Evolutionary conservation across 371 early-diverging fungal species (phyloP).

Genomic region (Actinomortierella wolfii): DNA sequence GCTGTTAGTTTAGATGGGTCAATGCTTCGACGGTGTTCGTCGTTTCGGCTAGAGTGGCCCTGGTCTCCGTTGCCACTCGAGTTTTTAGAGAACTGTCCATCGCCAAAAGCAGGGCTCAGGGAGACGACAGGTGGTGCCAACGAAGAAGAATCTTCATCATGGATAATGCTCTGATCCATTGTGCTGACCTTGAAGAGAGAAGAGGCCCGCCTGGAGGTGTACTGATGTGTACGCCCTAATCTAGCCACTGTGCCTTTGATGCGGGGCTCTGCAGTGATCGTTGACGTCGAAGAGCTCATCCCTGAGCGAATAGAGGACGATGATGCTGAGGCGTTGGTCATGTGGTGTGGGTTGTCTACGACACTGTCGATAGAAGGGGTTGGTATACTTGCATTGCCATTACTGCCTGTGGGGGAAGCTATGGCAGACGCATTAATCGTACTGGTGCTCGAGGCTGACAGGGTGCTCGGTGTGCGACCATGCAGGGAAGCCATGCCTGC

Average conservation of each 20-base stretch:
- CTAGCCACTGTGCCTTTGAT: constrained; percentile 4
- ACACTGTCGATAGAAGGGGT: constrained; percentile 1
- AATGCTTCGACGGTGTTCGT: constrained; percentile 4
- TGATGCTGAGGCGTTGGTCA: background rate
- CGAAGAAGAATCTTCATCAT: constrained; percentile 33
- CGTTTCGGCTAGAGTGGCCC: background rate
- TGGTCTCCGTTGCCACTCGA: constrained; percentile 1
- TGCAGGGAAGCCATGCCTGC: no score
- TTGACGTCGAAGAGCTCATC: background rate
- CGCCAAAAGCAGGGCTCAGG: constrained; percentile 43
- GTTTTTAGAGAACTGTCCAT: constrained; percentile 12
- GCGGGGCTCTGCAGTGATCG: constrained; percentile 14
- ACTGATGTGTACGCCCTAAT: constrained; percentile 7
- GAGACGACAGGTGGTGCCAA: constrained; percentile 46
- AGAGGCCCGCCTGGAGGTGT: constrained; percentile 25
- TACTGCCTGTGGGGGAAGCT: no score
- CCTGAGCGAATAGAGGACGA: background rate
- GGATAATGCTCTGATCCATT: constrained; percentile 39
- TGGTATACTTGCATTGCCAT: background rate
- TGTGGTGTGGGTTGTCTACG: background rate
- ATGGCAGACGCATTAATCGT: no score
- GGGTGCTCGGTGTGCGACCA: no score
- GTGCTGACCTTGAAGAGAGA: constrained; percentile 46
- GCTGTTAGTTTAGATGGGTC: constrained; percentile 22
- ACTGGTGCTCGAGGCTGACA: no score